Percentiles rank a stretch among this genome's conserved stretches.
phyloP scores from a whole-genome alignment of 208 protist species.

The Strigomonas culicis region DNA sequence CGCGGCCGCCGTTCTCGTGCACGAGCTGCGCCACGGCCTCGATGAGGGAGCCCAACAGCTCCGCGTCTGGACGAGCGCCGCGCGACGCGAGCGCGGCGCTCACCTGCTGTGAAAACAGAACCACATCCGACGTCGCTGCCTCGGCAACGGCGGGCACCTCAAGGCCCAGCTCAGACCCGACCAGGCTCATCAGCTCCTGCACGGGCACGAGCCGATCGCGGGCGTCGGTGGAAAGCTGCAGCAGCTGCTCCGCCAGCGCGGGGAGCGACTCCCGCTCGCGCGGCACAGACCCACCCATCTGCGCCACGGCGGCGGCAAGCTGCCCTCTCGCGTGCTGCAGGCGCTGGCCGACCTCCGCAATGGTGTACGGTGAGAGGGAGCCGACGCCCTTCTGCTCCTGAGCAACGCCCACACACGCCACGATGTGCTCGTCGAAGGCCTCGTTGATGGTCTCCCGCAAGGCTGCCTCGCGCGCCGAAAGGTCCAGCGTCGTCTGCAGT shows the following conservation, averaged over 20 bases:
- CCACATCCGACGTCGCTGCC: background rate
- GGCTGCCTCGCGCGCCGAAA: background rate
- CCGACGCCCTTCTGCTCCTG: background rate
- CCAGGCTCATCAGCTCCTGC: background rate
- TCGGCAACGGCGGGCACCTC: background rate
- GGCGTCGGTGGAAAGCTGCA: background rate
- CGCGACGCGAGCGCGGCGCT: background rate
- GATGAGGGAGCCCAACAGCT: conserved; percentile 22
- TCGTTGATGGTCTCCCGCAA: background rate
- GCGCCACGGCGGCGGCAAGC: background rate
- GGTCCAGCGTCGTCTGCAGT: background rate
- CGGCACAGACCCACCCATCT: background rate
- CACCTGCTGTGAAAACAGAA: conserved; percentile 15
- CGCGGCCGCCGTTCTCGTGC: conserved; percentile 32
- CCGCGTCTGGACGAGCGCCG: conserved; percentile 8
- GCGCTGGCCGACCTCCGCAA: background rate
- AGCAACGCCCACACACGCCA: background rate
- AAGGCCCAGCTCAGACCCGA: background rate
- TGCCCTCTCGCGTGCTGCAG: background rate
- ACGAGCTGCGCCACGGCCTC: conserved; percentile 38
- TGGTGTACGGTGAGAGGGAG: background rate
- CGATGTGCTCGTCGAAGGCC: background rate
- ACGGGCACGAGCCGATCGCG: background rate
- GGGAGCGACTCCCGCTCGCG: background rate
- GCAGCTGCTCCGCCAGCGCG: background rate